Evolutionary conservation across 1,284 basidiomycete genomes (phyloP).

Genomic region (Naganishia cerealis): DNA sequence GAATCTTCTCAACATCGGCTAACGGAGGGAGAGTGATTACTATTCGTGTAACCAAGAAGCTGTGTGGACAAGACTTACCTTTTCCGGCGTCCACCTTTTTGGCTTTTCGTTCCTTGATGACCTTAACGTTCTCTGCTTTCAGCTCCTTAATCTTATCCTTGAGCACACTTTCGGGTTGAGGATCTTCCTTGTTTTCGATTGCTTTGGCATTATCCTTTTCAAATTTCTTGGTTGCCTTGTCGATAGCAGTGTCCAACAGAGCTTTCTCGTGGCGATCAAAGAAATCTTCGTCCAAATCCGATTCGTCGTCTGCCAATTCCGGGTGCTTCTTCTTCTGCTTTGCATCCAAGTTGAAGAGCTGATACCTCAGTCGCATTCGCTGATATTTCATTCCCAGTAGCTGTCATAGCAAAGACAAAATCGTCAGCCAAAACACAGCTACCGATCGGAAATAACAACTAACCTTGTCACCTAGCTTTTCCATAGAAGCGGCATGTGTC

Average conservation of each 20-base stretch:
- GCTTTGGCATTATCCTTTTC: constrained; percentile 84
- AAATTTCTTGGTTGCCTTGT: constrained; percentile 84
- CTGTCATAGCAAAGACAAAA: constrained; percentile 39
- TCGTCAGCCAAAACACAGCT: background rate
- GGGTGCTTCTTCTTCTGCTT: constrained; percentile 80
- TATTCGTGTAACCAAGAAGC: background rate
- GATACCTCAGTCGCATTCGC: constrained; percentile 83
- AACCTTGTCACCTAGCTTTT: constrained; percentile 85
- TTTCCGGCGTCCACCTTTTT: constrained; percentile 62
- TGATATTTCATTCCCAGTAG: constrained; percentile 81
- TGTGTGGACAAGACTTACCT: constrained; percentile 28
- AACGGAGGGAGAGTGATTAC: constrained; percentile 41
- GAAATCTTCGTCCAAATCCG: constrained; percentile 89
- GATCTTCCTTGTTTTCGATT: constrained; percentile 65
- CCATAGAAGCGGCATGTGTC: constrained; percentile 85
- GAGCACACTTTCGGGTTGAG: constrained; percentile 67
- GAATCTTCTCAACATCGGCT: constrained; percentile 66
- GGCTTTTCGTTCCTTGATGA: constrained; percentile 73
- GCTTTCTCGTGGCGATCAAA: constrained; percentile 78
- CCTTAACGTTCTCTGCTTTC: constrained; percentile 71
- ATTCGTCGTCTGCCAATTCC: constrained; percentile 74
- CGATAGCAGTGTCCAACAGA: constrained; percentile 75
- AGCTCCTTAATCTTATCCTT: constrained; percentile 75
- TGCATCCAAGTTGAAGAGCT: constrained; percentile 69
- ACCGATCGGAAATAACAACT: constrained; percentile 37